Evolutionary conservation across 805 yeast species (phyloP).

Genomic region (Yarrowia divulgata): DNA sequence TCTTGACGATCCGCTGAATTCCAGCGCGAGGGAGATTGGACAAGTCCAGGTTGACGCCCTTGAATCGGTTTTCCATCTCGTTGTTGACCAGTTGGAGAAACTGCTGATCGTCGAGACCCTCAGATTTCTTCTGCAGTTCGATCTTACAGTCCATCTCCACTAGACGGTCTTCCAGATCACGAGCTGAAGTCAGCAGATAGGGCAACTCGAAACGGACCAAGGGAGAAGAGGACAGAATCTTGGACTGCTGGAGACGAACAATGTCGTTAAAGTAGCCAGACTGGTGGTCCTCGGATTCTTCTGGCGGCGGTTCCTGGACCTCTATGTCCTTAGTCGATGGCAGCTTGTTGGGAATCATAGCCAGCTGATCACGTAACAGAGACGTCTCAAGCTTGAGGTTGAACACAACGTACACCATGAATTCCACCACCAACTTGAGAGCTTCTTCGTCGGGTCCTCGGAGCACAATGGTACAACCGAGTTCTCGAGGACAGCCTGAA

Average conservation of each 20-base stretch:
- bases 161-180: conserved; percentile 58
- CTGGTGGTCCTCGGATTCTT: conserved; percentile 34
- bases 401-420: conserved; percentile 78
- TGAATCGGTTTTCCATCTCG: conserved; percentile 24
- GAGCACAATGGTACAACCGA: conserved; percentile 87
- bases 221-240: conserved; percentile 83
- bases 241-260: conserved; percentile 47
- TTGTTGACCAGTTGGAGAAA: conserved; percentile 36
- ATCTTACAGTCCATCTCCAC: conserved; percentile 44
- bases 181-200: conserved; percentile 60
- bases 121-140: conserved; percentile 39
- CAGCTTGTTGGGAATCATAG: conserved; percentile 50
- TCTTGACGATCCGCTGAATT: conserved; percentile 52
- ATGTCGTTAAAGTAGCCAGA: conserved; percentile 43
- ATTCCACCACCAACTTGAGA: conserved; percentile 78
- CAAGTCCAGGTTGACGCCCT: conserved; percentile 10
- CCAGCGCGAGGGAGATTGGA: conserved; percentile 54
- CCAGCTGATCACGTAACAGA: conserved; percentile 72
- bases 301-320: not conserved
- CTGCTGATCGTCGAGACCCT: conserved; percentile 32
- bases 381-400: conserved; percentile 82
- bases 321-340: conserved; percentile 14
- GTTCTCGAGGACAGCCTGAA: conserved; percentile 72
- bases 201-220: conserved; percentile 80
- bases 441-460: conserved; percentile 75